Percentiles rank a stretch among this genome's conserved stretches.
Evolutionary conservation across 2,329 filamentous ascomycete species (phyloP).

Genomic region (Alternaria incomplexa): DNA sequence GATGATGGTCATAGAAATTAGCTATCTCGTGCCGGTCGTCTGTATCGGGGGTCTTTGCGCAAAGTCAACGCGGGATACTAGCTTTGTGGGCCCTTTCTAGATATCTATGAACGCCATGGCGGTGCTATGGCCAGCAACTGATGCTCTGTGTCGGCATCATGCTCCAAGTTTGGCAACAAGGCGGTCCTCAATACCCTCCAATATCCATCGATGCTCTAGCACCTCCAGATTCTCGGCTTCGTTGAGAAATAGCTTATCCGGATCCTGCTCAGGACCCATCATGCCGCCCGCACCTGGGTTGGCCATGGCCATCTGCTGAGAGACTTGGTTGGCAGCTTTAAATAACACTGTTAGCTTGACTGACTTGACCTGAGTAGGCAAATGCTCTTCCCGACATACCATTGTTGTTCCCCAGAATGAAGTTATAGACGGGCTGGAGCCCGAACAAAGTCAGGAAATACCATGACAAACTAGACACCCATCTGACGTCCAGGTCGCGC

Average conservation of each 20-base stretch:
- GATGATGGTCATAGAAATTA: conserved; percentile 35
- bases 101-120: conserved; percentile 12
- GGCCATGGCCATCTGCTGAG: conserved; percentile 80
- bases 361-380: conserved; percentile 27
- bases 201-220: conserved; percentile 88
- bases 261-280: conserved; percentile 91
- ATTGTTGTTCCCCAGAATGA: conserved; percentile 94
- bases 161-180: conserved; percentile 62
- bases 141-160: conserved; percentile 16
- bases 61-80: conserved; percentile 30
- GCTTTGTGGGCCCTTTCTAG: conserved; percentile 16
- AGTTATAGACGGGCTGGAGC: conserved; percentile 95
- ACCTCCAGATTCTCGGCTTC: conserved; percentile 97
- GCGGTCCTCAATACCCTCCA: conserved; percentile 86
- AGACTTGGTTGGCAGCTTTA: conserved; percentile 86
- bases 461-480: conserved; percentile 99
- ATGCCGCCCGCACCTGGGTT: conserved; percentile 77
- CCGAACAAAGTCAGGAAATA: conserved; percentile 98
- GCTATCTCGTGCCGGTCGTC: conserved; percentile 29
- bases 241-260: conserved; percentile 90
- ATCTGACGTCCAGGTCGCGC: conserved; percentile 92
- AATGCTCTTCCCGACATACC: conserved; percentile 62
- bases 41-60: conserved; percentile 24
- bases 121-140: conserved; percentile 11
- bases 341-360: conserved; percentile 36